phyloP scores from a whole-genome alignment of 2,329 filamentous ascomycete species.

The Sclerotiophoma versabilis region DNA sequence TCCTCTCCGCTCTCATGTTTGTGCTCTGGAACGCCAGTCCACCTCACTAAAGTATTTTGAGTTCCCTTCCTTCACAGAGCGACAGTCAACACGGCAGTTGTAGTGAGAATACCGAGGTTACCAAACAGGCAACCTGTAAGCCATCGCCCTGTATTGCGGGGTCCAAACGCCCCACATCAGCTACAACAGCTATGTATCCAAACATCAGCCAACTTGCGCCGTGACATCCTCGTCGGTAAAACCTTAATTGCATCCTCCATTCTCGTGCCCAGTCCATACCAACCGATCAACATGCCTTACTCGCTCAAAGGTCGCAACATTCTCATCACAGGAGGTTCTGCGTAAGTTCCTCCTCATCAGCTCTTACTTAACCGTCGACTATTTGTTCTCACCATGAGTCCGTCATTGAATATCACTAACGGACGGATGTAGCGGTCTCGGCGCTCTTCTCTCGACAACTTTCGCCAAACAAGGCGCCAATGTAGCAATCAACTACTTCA shows the following conservation, averaged over 20 bases:
- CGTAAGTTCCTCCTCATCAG: conserved; percentile 53
- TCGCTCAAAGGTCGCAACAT: conserved; percentile 67
- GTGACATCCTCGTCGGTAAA: too few relatives aligned
- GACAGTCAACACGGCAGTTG: too few relatives aligned
- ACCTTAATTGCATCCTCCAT: too few relatives aligned
- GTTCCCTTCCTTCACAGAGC: too few relatives aligned
- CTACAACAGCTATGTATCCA: not conserved
- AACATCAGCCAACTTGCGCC: not conserved
- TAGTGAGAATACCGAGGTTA: conserved; percentile 2
- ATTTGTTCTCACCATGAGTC: too few relatives aligned
- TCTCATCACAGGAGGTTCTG: conserved; percentile 69
- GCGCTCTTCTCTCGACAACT: conserved; percentile 70
- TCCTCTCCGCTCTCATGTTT: too few relatives aligned
- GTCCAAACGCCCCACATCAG: conserved; percentile 13
- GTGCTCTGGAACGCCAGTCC: too few relatives aligned
- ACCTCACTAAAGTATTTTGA: too few relatives aligned
- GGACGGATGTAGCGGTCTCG: conserved; percentile 67
- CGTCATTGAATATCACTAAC: not conserved
- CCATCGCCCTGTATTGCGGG: conserved; percentile 6
- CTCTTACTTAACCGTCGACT: too few relatives aligned
- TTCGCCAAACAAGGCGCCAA: conserved; percentile 74
- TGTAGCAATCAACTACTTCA: conserved; percentile 76
- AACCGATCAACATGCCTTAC: conserved; percentile 62
- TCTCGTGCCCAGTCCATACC: too few relatives aligned
- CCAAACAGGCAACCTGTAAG: not conserved